Percentiles rank a stretch among this genome's conserved stretches.
Conservation (phyloP, 805 yeast genomes). For the Priceomyces castillae region DNA sequence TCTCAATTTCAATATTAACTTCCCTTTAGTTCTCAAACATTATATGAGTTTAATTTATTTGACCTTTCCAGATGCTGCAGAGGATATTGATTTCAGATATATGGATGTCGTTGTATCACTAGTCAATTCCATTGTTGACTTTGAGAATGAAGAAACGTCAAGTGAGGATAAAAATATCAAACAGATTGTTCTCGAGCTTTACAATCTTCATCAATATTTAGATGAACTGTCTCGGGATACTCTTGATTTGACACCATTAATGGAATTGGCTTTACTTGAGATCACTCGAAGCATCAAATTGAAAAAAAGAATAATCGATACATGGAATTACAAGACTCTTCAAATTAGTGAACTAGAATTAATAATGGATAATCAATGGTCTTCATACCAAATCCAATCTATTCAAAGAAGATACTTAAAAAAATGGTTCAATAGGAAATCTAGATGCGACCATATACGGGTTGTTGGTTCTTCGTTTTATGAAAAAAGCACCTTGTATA, state of each 20-base stretch:
- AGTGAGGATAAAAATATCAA: conserved; percentile 18
- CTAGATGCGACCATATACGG: conserved; percentile 9
- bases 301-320: conserved; percentile 8
- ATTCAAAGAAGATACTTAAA: conserved; percentile 5
- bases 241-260: conserved; percentile 23
- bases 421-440: conserved; percentile 11
- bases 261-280: conserved; percentile 27
- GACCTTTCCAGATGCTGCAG: conserved; percentile 17
- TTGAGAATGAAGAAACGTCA: conserved; percentile 22
- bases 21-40: conserved; percentile 20
- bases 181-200: conserved; percentile 21
- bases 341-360: conserved; percentile 10
- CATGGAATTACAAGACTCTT: conserved; percentile 22
- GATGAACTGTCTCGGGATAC: conserved; percentile 7
- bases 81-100: conserved; percentile 19
- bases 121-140: conserved; percentile 26
- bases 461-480: conserved; percentile 13
- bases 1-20: conserved; percentile 20
- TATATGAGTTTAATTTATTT: conserved; percentile 22
- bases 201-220: conserved; percentile 22
- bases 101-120: conserved; percentile 17
- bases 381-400: neutral
- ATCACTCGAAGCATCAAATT: conserved; percentile 6
- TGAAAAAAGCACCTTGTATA: conserved; percentile 10
- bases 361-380: conserved; percentile 5